Evolutionary conservation across 225 moss, liverwort and hornwort genomes (phyloP).

Genomic region (Polytrichum formosum): DNA sequence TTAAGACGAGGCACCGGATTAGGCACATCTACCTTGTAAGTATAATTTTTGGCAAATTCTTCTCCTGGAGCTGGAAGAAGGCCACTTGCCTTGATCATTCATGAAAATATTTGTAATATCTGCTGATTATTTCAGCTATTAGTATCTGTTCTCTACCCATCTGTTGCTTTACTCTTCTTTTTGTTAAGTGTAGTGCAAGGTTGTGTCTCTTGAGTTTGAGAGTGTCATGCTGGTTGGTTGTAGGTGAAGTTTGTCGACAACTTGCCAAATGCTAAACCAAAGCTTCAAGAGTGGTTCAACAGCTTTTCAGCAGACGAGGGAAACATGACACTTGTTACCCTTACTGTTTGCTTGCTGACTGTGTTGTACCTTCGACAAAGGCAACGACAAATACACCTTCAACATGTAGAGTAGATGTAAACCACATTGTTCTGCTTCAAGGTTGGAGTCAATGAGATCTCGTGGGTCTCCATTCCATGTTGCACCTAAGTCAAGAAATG

Average conservation of each 20-base stretch:
- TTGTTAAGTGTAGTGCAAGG: no score
- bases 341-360: slow-evolving; percentile 48
- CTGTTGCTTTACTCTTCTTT: no score
- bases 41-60: background rate
- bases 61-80: background rate
- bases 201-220: no score
- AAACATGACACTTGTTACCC: slow-evolving; percentile 51
- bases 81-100: background rate
- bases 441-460: no score
- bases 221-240: background rate
- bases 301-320: slow-evolving; percentile 36
- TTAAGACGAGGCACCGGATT: no score
- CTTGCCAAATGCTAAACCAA: slow-evolving; percentile 30
- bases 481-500: no score
- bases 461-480: no score
- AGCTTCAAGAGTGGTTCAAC: slow-evolving; percentile 26
- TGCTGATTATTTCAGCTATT: no score
- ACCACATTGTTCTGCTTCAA: no score
- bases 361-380: slow-evolving; percentile 67
- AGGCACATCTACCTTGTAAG: no score
- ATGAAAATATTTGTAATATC: background rate
- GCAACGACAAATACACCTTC: slow-evolving; percentile 42
- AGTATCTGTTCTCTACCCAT: no score
- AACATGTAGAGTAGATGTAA: slow-evolving; percentile 18
- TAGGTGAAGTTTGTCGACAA: slow-evolving; percentile 48